Base-by-base conservation (phyloP, 345 rosid species). In the Euphorbia lathyris region DNA sequence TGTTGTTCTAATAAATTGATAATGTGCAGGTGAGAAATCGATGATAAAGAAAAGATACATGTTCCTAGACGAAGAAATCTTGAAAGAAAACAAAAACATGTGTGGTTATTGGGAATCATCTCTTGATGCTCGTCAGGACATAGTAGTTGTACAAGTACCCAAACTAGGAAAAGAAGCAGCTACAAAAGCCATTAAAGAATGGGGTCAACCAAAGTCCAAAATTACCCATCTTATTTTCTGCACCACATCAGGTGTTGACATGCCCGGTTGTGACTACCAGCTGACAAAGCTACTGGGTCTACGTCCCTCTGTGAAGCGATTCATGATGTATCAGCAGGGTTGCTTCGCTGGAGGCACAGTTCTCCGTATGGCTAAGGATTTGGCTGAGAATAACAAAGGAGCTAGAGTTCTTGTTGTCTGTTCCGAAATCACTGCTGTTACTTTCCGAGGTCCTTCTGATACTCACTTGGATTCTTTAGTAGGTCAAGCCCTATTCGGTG, bases 231-330 rank as follows among this genome's bases (percentile, higher is more conserved):
- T 72, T 16, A 38, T 72, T 0, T 72, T 72, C 76, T 72, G 76
- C 58, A 72, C 76, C 25, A 72, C 65, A 23, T 65, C 76, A 0
- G 76, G 76, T 7, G 76, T 72, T 0, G 76, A 72, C n/a, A 72
- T 72, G 76, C 76, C 76, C 1, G 76, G 76, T 0, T 67, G 65
- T 4, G 76, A 72, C 63, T 72, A 57, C 47, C 76, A 65, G 26
- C 76, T 72, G 48, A 72, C 76, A 48, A 65, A 72, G 47, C 76
- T 72, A 13, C 70, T 72, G 0, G 76, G 76, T 36, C 70, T 72
- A 19, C 70, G 76, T 1, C 65, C 76, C 7, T 72, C 76, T 1
- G 76, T 72, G 8, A 72, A 72, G 26, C 43, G 76, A 12, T 43
- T 65, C 58, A 72, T 72, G 76, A 65, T 72, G 70, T 72, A 72